Evolutionary conservation across 2,329 filamentous ascomycete genomes (phyloP), one percentile per base, ranked within the genome.

Genomic region (Elsinoe necatrix): DNA sequence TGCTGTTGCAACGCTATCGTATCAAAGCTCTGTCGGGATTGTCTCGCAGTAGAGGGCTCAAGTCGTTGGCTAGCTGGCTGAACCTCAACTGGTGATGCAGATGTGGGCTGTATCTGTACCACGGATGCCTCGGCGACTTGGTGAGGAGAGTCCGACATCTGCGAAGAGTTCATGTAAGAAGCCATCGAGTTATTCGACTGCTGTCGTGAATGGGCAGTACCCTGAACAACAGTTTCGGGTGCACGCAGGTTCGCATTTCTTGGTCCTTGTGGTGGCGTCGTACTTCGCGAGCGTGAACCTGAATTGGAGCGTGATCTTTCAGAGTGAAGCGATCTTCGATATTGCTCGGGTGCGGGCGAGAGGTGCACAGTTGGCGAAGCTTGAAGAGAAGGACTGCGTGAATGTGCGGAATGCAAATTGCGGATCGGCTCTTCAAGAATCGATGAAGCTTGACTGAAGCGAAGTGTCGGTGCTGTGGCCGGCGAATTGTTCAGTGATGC

Each of bases 131-230:
- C 25, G n/a, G 48, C 48, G 16, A 52, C 48, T n/a, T 52, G 48
- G 39, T 52, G 48, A 4, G 48, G 48, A 14, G 16, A 20, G 31
- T 52, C 48, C 12, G 48, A 52, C 48, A 52, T 52, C 34, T 52
- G 48, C 9, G 48, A 52, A 3, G 48, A 52, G 20, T 52, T 39
- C 48, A 52, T 52, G 48, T 52, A 52, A 7, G 48, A 52, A 11
- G 48, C 29, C 48, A 52, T 52, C 1, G 48, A 52, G 16, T 39
- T 52, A 8, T 18, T 16, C 8, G 48, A 52, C 3, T 21, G 16
- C 31, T 52, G 48, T 25, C 48, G 48, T 4, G 48, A 52, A 16
- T 52, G 48, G 12, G 18, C 18, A 39, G n/a, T 21, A 11, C 29
- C 20, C 5, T 39, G 29, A 12, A 5, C 4, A 14, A 35, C n/a